Conservation (phyloP, 73 alveolate genomes). For the Diophrys sp. region DNA sequence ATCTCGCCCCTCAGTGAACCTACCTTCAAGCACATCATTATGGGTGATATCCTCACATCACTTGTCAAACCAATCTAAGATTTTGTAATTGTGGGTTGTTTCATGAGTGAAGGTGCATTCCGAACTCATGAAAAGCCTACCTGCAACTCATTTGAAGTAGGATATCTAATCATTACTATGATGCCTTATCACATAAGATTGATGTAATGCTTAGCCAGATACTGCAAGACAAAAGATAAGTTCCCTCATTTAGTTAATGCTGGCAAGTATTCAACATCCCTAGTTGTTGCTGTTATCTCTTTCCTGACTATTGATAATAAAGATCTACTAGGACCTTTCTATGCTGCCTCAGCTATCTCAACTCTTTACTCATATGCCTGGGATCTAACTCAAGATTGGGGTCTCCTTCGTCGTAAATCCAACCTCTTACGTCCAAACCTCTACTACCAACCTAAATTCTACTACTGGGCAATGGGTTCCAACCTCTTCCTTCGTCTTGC, state of each 20-base stretch:
- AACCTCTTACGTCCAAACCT: background rate
- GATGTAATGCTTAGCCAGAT: slow-evolving; percentile 76
- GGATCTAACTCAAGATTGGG: slow-evolving; percentile 88
- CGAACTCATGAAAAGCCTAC: slow-evolving; percentile 16
- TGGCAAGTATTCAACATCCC: slow-evolving; percentile 65
- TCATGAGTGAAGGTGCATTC: slow-evolving; percentile 18
- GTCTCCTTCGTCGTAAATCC: slow-evolving; percentile 17
- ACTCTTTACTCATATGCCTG: slow-evolving; percentile 56
- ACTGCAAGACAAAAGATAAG: slow-evolving; percentile 59
- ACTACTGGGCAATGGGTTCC: background rate
- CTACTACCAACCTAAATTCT: background rate
- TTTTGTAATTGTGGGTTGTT: slow-evolving; percentile 28
- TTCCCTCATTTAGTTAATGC: slow-evolving; percentile 89
- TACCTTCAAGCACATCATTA: slow-evolving; percentile 51
- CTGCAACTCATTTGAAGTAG: slow-evolving; percentile 35
- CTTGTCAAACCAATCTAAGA: slow-evolving; percentile 53
- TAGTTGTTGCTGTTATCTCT: slow-evolving; percentile 19
- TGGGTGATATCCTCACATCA: slow-evolving; percentile 64
- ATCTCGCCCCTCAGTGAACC: slow-evolving; percentile 55
- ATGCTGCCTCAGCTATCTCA: slow-evolving; percentile 14
- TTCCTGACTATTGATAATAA: background rate
- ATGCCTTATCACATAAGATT: slow-evolving; percentile 77
- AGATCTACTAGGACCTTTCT: no score
- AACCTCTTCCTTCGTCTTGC: background rate
- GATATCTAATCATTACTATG: slow-evolving; percentile 51